A percentile compares a stretch with the other conserved stretches of the same genome.
phyloP scores from a whole-genome alignment of 441 rosid species.

The Populus tomentosa region DNA sequence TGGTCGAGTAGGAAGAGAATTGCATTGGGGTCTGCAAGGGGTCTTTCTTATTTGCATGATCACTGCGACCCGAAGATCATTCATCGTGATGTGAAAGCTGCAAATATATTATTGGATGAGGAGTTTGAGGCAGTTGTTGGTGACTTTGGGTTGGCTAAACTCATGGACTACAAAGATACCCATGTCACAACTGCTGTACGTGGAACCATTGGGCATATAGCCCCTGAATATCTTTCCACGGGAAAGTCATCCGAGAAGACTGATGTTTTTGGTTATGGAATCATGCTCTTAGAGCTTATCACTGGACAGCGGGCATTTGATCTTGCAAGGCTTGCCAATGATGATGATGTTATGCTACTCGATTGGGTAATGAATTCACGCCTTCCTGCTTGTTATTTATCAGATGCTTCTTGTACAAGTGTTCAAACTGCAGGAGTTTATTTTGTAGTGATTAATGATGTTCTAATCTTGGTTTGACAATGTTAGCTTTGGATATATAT shows the following conservation, averaged over 20 bases:
- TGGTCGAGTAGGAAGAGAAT: slow-evolving; percentile 74
- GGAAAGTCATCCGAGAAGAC: slow-evolving; percentile 87
- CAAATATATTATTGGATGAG: slow-evolving; percentile 79
- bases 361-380: slow-evolving; percentile 56
- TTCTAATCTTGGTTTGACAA: neutral
- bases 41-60: slow-evolving; percentile 78
- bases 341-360: slow-evolving; percentile 74
- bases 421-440: neutral
- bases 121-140: slow-evolving; percentile 91
- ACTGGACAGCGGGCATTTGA: slow-evolving; percentile 84
- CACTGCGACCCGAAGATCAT: slow-evolving; percentile 86
- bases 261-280: slow-evolving; percentile 83
- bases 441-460: neutral
- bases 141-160: slow-evolving; percentile 79
- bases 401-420: neutral
- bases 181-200: slow-evolving; percentile 85
- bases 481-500: neutral
- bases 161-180: slow-evolving; percentile 82
- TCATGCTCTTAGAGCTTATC: slow-evolving; percentile 76
- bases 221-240: slow-evolving; percentile 81
- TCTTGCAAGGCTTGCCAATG: slow-evolving; percentile 78
- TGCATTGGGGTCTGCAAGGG: slow-evolving; percentile 81
- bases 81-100: slow-evolving; percentile 89
- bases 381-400: neutral
- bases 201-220: slow-evolving; percentile 81